Conservation (phyloP, 2,329 filamentous ascomycete species). For the Aspergillus caelatus region DNA sequence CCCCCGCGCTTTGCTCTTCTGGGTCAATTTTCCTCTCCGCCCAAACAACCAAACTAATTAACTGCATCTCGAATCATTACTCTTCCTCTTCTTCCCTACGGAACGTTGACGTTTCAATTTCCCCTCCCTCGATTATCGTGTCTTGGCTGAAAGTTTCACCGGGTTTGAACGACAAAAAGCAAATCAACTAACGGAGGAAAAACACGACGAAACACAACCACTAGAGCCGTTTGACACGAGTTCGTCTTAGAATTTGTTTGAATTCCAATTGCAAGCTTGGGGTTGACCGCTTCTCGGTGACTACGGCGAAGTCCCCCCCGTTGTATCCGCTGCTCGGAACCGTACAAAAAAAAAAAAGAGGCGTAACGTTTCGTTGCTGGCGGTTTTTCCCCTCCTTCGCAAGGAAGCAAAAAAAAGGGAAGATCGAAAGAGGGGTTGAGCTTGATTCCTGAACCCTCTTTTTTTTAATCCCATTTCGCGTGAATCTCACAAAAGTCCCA, state of each 20-base stretch:
- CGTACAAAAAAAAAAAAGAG: conserved; percentile 10
- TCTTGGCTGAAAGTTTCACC: conserved; percentile 1
- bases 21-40: neutral
- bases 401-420: conserved; percentile 2
- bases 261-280: neutral
- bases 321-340: conserved; percentile 19
- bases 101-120: conserved; percentile 3
- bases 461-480: conserved; percentile 5
- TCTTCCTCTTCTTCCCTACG: conserved; percentile 6
- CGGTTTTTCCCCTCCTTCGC: neutral
- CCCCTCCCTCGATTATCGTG: conserved; percentile 1
- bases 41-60: neutral
- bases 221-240: neutral
- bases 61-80: neutral
- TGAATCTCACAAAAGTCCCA: conserved; percentile 1
- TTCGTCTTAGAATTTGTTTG: neutral
- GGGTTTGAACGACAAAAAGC: neutral
- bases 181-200: no score
- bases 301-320: neutral
- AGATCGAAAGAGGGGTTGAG: conserved; percentile 7
- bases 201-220: neutral
- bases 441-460: neutral
- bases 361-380: neutral
- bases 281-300: conserved; percentile 3
- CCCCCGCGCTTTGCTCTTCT: conserved; percentile 6